These are phyloP conservation scores for Dianthus caryophyllus DNA, from an alignment of 148 eudicot species.

Conservation along the genomic window DNA sequence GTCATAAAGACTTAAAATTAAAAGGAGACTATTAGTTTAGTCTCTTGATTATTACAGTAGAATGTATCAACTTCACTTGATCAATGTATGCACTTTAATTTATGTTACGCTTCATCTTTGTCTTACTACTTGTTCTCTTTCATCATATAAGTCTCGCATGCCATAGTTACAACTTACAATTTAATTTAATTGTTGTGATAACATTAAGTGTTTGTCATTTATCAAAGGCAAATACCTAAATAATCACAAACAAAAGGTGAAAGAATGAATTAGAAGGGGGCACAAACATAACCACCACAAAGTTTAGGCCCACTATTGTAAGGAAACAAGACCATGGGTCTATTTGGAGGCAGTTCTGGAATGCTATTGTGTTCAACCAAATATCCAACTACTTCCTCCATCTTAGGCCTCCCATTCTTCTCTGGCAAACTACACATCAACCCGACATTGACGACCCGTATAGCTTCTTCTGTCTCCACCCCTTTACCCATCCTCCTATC, in stretches of 20 bases:
- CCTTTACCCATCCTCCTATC: slow-evolving; percentile 63
- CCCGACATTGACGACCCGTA: slow-evolving; percentile 58
- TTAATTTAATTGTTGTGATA: no score
- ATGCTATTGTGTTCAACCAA: slow-evolving; percentile 34
- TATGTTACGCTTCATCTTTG: no score
- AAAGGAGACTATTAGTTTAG: slow-evolving; percentile 11
- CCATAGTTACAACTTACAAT: no score
- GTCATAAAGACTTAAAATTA: neutral
- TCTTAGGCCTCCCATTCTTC: slow-evolving; percentile 55
- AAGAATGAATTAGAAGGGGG: slow-evolving; percentile 28
- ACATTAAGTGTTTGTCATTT: no score
- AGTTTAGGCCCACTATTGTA: slow-evolving; percentile 32
- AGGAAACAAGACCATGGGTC: slow-evolving; percentile 49
- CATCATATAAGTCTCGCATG: no score
- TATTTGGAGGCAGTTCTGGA: slow-evolving; percentile 54
- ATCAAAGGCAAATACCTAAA: no score
- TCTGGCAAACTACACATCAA: slow-evolving; percentile 67
- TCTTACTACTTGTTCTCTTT: no score
- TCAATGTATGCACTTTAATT: neutral
- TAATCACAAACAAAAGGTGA: no score
- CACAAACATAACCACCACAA: slow-evolving; percentile 33
- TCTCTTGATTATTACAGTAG: neutral
- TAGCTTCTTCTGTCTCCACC: slow-evolving; percentile 48
- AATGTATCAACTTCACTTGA: neutral
- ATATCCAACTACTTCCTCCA: slow-evolving; percentile 50